A percentile compares a stretch with the other conserved stretches of the same genome.
Evolutionary conservation across 2,329 filamentous ascomycete genomes (phyloP).

Genomic region (Myrmaecium sp.): DNA sequence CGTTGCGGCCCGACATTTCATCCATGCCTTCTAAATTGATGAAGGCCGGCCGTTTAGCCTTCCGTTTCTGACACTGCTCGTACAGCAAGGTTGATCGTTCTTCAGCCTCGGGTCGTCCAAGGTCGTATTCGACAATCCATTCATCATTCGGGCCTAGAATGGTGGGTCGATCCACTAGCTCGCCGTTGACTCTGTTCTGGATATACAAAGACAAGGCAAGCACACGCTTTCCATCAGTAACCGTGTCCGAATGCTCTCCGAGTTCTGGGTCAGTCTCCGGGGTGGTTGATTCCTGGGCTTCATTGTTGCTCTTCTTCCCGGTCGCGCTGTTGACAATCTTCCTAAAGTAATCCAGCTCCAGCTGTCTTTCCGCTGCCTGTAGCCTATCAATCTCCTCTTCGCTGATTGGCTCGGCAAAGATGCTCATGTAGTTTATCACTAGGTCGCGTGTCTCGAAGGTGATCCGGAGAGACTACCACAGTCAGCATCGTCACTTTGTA

Average conservation of each 20-base stretch:
- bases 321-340: too few species aligned
- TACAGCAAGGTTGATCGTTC: background rate
- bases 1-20: background rate
- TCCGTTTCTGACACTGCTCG: conserved; percentile 27
- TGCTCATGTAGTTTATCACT: conserved; percentile 56
- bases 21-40: background rate
- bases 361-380: too few species aligned
- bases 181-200: conserved; percentile 54
- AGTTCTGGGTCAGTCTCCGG: too few species aligned
- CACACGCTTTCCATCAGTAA: conserved; percentile 22
- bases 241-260: too few species aligned
- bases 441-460: conserved; percentile 60
- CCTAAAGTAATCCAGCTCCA: too few species aligned
- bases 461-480: conserved; percentile 47
- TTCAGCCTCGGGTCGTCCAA: conserved; percentile 1
- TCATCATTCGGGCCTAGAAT: conserved; percentile 26
- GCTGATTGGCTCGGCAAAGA: conserved; percentile 74
- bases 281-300: too few species aligned
- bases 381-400: conserved; percentile 54
- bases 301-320: too few species aligned
- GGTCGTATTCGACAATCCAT: conserved; percentile 60
- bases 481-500: conserved; percentile 5
- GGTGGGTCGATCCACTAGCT: conserved; percentile 43
- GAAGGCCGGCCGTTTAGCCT: background rate
- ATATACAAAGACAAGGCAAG: conserved; percentile 57